Evolutionary conservation across 23 red algal species (phyloP).

Genomic region (Pyropia haitanensis): DNA sequence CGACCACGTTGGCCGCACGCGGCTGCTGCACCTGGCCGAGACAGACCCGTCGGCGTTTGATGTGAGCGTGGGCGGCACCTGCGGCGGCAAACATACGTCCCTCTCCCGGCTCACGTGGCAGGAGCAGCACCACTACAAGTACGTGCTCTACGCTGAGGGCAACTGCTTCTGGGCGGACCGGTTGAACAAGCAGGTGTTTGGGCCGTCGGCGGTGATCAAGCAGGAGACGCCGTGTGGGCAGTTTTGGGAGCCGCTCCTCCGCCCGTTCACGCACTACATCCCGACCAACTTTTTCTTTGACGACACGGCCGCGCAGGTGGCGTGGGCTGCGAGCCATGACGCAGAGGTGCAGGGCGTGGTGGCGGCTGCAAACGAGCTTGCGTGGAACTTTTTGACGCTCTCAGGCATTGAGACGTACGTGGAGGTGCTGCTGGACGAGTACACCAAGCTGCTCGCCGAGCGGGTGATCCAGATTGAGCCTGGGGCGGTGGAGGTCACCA

Average conservation of each 20-base stretch:
- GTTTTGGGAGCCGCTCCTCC: slow-evolving; percentile 87
- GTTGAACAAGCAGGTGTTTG: slow-evolving; percentile 77
- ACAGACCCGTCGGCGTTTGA: slow-evolving; percentile 57
- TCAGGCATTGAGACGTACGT: slow-evolving; percentile 62
- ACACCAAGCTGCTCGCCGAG: slow-evolving; percentile 48
- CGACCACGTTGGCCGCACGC: slow-evolving; percentile 43
- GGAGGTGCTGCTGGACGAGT: slow-evolving; percentile 72
- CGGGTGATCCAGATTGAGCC: slow-evolving; percentile 33
- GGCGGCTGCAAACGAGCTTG: slow-evolving; percentile 78
- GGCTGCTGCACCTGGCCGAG: slow-evolving; percentile 17
- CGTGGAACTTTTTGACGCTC: slow-evolving; percentile 57
- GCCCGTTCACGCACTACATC: slow-evolving; percentile 81
- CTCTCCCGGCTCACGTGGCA: slow-evolving; percentile 35
- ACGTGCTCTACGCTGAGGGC: slow-evolving; percentile 94
- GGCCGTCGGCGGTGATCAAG: slow-evolving; percentile 79
- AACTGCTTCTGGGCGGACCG: slow-evolving; percentile 99
- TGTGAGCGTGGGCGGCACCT: slow-evolving; percentile 54
- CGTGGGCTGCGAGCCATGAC: slow-evolving; percentile 48
- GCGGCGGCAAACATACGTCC: slow-evolving; percentile 26
- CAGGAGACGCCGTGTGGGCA: slow-evolving; percentile 94
- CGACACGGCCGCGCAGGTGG: slow-evolving; percentile 49
- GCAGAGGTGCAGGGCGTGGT: slow-evolving; percentile 51
- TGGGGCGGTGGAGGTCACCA: slow-evolving; percentile 53
- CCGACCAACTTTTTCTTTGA: slow-evolving; percentile 87
- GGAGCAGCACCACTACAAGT: slow-evolving; percentile 77